Conservation (phyloP, 345 rosid species). For the Eutrema japonicum region DNA sequence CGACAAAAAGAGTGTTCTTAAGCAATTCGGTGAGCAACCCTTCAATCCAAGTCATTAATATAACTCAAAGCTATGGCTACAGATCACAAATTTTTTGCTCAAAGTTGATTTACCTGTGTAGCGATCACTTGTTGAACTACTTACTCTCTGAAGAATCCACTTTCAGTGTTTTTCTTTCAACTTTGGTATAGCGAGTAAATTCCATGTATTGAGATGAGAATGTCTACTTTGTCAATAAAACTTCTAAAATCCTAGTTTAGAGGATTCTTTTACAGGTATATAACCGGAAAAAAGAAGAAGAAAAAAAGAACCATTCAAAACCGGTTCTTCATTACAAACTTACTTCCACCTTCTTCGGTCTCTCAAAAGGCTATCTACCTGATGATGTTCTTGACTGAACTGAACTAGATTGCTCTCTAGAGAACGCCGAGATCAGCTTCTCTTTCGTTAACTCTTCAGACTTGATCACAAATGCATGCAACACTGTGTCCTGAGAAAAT, state of each 20-base stretch:
- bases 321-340: conserved; percentile 37
- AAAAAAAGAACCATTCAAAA: conserved; percentile 42
- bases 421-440: conserved; percentile 69
- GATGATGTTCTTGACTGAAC: conserved; percentile 63
- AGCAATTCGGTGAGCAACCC: background rate
- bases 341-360: conserved; percentile 26
- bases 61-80: background rate
- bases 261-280: conserved; percentile 44
- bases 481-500: conserved; percentile 61
- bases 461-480: conserved; percentile 82
- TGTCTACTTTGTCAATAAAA: conserved; percentile 32
- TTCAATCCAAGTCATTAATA: background rate
- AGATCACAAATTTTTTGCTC: background rate
- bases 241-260: conserved; percentile 40
- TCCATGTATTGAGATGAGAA: conserved; percentile 8
- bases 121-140: background rate
- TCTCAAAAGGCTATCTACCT: conserved; percentile 43
- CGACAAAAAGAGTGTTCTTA: background rate
- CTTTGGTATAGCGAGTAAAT: background rate
- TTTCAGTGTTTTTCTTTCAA: background rate
- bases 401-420: conserved; percentile 57
- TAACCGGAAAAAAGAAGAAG: background rate
- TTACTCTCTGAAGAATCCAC: background rate
- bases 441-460: conserved; percentile 87
- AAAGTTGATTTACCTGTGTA: background rate